Evolutionary conservation across 2,329 filamentous ascomycete species (phyloP), one percentile per base, ranked within the genome.

Genomic region (Clonostachys sp.): DNA sequence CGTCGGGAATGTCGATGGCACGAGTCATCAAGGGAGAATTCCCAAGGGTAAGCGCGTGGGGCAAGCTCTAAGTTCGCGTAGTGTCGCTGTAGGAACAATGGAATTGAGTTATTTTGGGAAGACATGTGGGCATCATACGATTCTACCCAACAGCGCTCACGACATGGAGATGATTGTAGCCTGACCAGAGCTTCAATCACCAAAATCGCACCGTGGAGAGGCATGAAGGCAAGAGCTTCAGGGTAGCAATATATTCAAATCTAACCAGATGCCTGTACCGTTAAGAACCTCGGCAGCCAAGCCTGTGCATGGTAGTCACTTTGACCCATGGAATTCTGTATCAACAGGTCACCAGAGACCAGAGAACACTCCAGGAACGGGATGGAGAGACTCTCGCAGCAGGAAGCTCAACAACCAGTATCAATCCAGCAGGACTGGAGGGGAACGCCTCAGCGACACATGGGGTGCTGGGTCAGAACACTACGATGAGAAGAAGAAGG

Each of bases 341-440:
- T 83, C 85, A 6, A 84, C 86, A 1, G 89, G 89, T 42, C 89
- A 96, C 62, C 91, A 95, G 66, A 78, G 83, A 39, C 81, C 87
- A 40, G 87, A 92, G 50, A 84, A 81, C 50, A 68, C 72, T 5
- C 74, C 86, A 2, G 78, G 80, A 3, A 77, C 78, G 20, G 53
- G 80, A 60, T 95, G 90, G 89, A 83, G 88, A 20, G 74, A 83
- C 45, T 86, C 82, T 13, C 80, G 89, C 40, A 79, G 75, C 41
- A 65, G 74, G 46, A 94, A 92, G 67, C 73, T 95, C 38, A 74
- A 77, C 42, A 73, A 75, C 57, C 90, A 95, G 63, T 89, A 89
- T 62, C 68, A 71, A 18, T 73, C 72, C 17, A 78, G 79, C 8
- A 62, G 70, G n/a, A 70, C 73, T 5, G 80, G 83, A 44, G 81